Evolutionary conservation across 2,329 filamentous ascomycete genomes (phyloP).

Genomic region (Epichloe gansuensis): DNA sequence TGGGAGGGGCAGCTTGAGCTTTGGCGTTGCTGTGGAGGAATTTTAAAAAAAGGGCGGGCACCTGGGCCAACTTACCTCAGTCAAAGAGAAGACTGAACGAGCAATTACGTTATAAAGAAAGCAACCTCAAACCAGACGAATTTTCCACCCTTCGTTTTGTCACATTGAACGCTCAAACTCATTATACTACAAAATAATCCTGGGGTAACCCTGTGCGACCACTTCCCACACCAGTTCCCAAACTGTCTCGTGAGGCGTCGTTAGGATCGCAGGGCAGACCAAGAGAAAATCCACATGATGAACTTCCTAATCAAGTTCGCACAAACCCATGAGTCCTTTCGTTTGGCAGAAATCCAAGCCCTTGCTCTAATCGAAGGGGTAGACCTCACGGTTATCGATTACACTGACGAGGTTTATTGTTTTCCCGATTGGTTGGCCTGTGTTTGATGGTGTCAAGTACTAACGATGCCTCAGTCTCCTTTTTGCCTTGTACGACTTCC

Average conservation of each 20-base stretch:
- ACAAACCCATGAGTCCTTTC: conserved; percentile 85
- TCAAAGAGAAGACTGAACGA: too few relatives aligned
- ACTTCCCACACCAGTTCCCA: neutral
- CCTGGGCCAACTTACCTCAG: too few relatives aligned
- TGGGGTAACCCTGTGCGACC: neutral
- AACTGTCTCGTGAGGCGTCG: neutral
- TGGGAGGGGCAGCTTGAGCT: neutral
- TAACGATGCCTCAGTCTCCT: conserved; percentile 51
- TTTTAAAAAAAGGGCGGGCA: too few relatives aligned
- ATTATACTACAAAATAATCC: neutral
- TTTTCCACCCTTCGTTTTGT: neutral
- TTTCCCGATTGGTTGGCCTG: too few relatives aligned
- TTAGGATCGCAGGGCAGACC: neutral
- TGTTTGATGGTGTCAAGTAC: conserved; percentile 2
- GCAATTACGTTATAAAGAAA: too few relatives aligned
- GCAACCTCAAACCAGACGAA: too few relatives aligned
- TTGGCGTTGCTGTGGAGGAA: too few relatives aligned
- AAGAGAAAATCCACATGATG: conserved; percentile 26
- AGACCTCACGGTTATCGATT: conserved; percentile 60
- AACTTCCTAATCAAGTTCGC: conserved; percentile 83
- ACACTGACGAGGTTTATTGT: conserved; percentile 52
- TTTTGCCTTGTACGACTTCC: conserved; percentile 67
- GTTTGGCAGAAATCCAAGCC: conserved; percentile 70
- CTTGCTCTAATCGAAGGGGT: conserved; percentile 59
- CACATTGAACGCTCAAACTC: neutral